Evolutionary conservation across 2,329 filamentous ascomycete genomes (phyloP).

Genomic region (Beauveria caledonica): DNA sequence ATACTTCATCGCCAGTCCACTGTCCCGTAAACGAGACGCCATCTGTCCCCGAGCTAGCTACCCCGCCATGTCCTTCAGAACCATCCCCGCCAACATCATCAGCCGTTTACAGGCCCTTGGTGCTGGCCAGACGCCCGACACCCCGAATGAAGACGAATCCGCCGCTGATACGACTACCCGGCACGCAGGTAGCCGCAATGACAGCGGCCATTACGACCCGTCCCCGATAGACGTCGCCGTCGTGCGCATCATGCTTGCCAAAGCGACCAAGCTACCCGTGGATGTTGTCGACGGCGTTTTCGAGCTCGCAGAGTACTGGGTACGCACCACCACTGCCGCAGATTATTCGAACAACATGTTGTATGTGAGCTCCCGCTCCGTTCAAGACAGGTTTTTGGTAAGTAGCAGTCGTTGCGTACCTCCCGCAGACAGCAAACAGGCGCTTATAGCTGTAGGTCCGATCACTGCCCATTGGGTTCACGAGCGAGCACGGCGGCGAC

Average conservation of each 20-base stretch:
- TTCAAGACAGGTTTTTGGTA: slow-evolving; percentile 25
- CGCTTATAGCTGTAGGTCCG: slow-evolving; percentile 23
- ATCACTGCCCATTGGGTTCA: slow-evolving; percentile 31
- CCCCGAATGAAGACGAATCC: background rate
- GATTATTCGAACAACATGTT: slow-evolving; percentile 20
- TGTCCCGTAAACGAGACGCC: background rate
- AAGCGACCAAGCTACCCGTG: slow-evolving; percentile 36
- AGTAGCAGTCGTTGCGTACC: slow-evolving; percentile 11
- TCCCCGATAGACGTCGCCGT: slow-evolving; percentile 40
- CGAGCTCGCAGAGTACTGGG: slow-evolving; percentile 57
- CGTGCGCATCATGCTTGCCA: slow-evolving; percentile 39
- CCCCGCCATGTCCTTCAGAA: slow-evolving; percentile 10
- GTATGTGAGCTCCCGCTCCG: background rate
- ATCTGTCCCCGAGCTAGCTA: background rate
- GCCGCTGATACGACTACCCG: background rate
- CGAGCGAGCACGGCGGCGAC: slow-evolving; percentile 17
- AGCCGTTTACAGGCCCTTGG: background rate
- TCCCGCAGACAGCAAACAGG: background rate
- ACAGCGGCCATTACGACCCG: slow-evolving; percentile 23
- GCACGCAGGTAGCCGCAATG: background rate
- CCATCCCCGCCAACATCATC: slow-evolving; percentile 7
- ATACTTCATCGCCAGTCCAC: too few relatives aligned
- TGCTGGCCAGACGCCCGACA: background rate
- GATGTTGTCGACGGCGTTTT: slow-evolving; percentile 50
- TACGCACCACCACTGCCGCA: slow-evolving; percentile 33